Percentiles rank a stretch among this genome's conserved stretches.
Evolutionary conservation across 1,284 basidiomycete genomes (phyloP).

Genomic region (Moniliella sp.): DNA sequence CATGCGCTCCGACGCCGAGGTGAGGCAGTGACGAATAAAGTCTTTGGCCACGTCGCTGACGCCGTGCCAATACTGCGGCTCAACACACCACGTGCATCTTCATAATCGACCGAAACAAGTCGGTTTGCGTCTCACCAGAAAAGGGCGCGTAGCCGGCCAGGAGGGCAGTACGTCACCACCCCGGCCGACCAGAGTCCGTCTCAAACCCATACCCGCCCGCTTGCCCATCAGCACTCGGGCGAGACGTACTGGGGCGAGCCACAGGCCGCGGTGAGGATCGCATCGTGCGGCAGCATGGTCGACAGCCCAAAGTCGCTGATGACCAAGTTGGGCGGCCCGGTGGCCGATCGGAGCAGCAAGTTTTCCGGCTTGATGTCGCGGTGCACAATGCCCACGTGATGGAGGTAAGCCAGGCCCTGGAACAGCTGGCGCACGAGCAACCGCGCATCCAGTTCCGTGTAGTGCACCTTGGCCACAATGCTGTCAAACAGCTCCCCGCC

Average conservation of each 20-base stretch:
- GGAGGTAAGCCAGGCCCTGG: slow-evolving; percentile 23
- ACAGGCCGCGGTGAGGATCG: slow-evolving; percentile 30
- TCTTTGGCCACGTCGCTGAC: slow-evolving; percentile 24
- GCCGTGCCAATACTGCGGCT: slow-evolving; percentile 24
- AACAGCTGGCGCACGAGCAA: slow-evolving; percentile 26
- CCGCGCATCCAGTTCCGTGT: slow-evolving; percentile 27
- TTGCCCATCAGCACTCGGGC: slow-evolving; percentile 27
- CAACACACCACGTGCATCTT: slow-evolving; percentile 23
- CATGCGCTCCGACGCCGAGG: slow-evolving; percentile 18
- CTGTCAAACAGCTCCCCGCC: slow-evolving; percentile 47
- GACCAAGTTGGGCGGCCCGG: slow-evolving; percentile 17
- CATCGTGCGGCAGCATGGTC: too few relatives aligned
- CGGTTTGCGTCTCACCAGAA: slow-evolving; percentile 21
- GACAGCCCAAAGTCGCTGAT: slow-evolving; percentile 32
- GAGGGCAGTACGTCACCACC: slow-evolving; percentile 30
- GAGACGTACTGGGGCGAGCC: slow-evolving; percentile 31
- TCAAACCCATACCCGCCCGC: slow-evolving; percentile 21
- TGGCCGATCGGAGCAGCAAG: slow-evolving; percentile 36
- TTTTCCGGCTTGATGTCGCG: slow-evolving; percentile 32
- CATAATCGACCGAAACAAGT: slow-evolving; percentile 24
- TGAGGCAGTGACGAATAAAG: slow-evolving; percentile 26
- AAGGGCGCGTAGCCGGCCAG: slow-evolving; percentile 32
- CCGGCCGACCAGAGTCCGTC: slow-evolving; percentile 30
- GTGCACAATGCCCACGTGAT: slow-evolving; percentile 26
- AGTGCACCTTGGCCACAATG: slow-evolving; percentile 31